Conservation (phyloP, 768 basidiomycete species). For the Saitozyma sp. region DNA sequence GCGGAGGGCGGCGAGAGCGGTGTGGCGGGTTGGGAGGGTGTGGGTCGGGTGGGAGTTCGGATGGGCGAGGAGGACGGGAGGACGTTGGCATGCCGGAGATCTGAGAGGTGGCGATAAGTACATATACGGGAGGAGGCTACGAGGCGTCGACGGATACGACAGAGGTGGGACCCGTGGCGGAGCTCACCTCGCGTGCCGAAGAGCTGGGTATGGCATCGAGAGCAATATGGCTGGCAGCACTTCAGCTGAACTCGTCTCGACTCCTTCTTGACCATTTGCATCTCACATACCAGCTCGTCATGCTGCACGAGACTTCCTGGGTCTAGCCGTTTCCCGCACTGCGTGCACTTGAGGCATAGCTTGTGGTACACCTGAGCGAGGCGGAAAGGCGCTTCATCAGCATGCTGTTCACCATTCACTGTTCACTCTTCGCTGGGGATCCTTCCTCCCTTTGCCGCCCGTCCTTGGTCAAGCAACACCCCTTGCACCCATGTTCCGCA, state of each 20-base stretch:
- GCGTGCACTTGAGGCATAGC: slow-evolving; percentile 44
- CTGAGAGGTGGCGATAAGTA: slow-evolving; percentile 13
- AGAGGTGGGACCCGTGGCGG: not conserved
- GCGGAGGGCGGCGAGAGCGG: slow-evolving; percentile 11
- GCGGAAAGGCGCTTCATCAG: too few species aligned
- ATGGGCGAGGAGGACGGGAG: slow-evolving; percentile 5
- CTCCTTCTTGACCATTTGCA: not conserved
- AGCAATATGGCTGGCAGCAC: slow-evolving; percentile 37
- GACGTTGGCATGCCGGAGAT: slow-evolving; percentile 36
- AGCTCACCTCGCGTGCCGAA: slow-evolving; percentile 43
- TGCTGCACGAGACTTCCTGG: slow-evolving; percentile 45
- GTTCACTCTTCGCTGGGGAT: not conserved
- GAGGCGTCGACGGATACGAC: too few species aligned
- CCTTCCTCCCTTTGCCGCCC: not conserved
- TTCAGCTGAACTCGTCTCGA: not conserved
- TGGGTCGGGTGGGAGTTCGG: slow-evolving; percentile 1
- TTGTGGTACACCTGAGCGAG: slow-evolving; percentile 41
- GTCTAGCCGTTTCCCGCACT: slow-evolving; percentile 47
- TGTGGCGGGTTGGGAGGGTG: slow-evolving; percentile 17
- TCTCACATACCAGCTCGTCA: slow-evolving; percentile 29
- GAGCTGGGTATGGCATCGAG: slow-evolving; percentile 42
- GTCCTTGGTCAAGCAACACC: not conserved
- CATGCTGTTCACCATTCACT: too few species aligned
- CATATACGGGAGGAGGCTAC: not conserved
- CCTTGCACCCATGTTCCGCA: not conserved